Base-by-base conservation (phyloP, 148 eudicot genomes). In the Chenopodium formosanum region DNA sequence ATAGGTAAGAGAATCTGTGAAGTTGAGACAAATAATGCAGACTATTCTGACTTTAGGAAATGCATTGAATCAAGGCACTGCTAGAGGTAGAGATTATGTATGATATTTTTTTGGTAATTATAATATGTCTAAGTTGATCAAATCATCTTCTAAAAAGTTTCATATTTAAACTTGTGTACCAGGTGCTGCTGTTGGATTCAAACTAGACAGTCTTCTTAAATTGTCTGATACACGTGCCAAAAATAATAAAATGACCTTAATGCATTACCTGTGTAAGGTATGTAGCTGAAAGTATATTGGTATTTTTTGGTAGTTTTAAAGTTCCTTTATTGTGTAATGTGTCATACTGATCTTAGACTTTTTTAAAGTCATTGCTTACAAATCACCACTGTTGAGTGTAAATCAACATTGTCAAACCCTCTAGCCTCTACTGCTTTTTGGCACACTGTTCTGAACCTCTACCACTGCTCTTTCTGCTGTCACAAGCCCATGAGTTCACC, bases 231-330 rank as follows among this genome's bases (percentile, higher is more conserved):
- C 99, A 65, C 98, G 99, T 86, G 99, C 98, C 50, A 92, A 84
- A 88, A 96, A 96, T 87, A 94, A 89, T 90, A 94, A 92, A 88
- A 96, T 94, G 98, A 96, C 99, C 22, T 83, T 96, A 83, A 96
- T 96, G 98, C 99, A 96, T 88, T 96, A 96, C 85, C 84, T 96
- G 67, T 96, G 98, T 87, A 96, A 96, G 99, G 99, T 96, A 82
- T 44, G 78, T 73, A 16, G 48, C 76, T 58, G 31, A 67, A 77
- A 60, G 31, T 60, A 27, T 78, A 64, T 40, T 40, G 44, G 44
- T 40, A 40, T 6, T 78, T 78, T 52, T 52, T 34, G 64, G 52
- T 78, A 31, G 25, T 23, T n/a, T 13, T 29, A 4, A 23, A 50
- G 27, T 29, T 52, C n/a, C 53, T 37, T 67, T 8, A 8, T 78